Base-by-base conservation (phyloP, 1,284 basidiomycete species). In the Erythrobasidium hasegawianum region DNA sequence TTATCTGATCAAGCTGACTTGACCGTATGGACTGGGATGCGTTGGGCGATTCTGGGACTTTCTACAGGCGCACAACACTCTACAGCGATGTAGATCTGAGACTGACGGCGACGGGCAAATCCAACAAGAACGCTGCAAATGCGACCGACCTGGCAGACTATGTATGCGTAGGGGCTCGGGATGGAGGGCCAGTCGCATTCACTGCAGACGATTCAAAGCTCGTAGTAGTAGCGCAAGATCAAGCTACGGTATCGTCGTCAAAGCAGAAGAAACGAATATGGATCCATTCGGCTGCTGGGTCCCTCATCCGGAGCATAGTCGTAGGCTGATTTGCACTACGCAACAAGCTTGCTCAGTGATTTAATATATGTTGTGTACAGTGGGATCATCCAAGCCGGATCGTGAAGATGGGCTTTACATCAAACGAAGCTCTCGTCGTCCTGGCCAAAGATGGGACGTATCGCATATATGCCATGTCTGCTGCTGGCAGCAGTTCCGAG, bases 361-460 rank as follows among this genome's bases (percentile, higher is more conserved):
- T 76, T 10, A 33, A 7, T 33, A 13, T 40, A 57, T 26, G 33
- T 33, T 4, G 11, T 20, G 38, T 20, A 7, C 69, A 91, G 87
- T 94, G 90, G 90, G 89, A 92, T 69, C 86, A 89, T 3, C 70
- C 71, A 9, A 9, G 62, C 11, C 86, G 82, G 73, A 87, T 93
- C 61, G 79, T 92, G 59, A 83, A 84, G 26, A 86, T 93, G 72
- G 90, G 90, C 27, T 93, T 90, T 87, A 89, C 89, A 0, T 70
- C 78, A 14, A 85, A 88, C 71, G 90, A 95, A 73, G 83, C 86
- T 57, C 83, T 97, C 39, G 86, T 88, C 0, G 84, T 95, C 7
- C 79, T 98, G 29, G 91, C 93, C 71, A 92, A 96, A 77, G 92
- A 97, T 73, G 95, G 95, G 16, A 82, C 84, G 9, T 97, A 96